Conservation (phyloP, 1,139 yeast species). For the Geotrichum europaeum region DNA sequence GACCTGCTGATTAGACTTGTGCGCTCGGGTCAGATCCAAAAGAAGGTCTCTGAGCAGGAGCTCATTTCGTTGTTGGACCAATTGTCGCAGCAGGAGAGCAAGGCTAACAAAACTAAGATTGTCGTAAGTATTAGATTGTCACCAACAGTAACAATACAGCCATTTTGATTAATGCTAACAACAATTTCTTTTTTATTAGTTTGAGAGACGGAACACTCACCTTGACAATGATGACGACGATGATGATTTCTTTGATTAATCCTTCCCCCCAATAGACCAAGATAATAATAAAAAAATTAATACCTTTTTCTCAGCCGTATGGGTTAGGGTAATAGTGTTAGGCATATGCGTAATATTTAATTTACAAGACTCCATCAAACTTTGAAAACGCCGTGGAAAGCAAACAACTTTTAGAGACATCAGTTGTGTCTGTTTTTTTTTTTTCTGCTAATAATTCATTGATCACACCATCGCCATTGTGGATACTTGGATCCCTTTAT, state of each 20-base stretch:
- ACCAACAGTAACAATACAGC: background rate
- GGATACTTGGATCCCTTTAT: too few relatives aligned
- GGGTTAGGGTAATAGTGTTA: background rate
- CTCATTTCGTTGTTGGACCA: constrained; percentile 79
- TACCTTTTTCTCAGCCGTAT: background rate
- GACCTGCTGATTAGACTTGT: constrained; percentile 66
- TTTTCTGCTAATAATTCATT: too few relatives aligned
- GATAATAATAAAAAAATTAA: background rate
- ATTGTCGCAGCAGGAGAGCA: constrained; percentile 70
- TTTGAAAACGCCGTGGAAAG: too few relatives aligned
- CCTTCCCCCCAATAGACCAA: background rate
- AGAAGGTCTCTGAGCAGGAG: constrained; percentile 70
- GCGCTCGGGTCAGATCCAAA: constrained; percentile 69
- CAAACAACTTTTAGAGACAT: too few relatives aligned
- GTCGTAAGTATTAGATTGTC: constrained; percentile 27
- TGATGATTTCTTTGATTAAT: constrained; percentile 17
- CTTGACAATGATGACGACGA: constrained; percentile 14
- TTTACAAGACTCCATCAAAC: too few relatives aligned
- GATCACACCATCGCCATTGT: too few relatives aligned
- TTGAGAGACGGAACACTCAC: constrained; percentile 12
- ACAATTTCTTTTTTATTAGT: constrained; percentile 1
- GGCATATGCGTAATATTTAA: too few relatives aligned
- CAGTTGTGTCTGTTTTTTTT: too few relatives aligned
- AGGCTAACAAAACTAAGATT: constrained; percentile 55
- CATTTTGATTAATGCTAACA: background rate